Evolutionary conservation across 495 filamentous ascomycete genomes (phyloP).

Genomic region (Neurospora discreta): DNA sequence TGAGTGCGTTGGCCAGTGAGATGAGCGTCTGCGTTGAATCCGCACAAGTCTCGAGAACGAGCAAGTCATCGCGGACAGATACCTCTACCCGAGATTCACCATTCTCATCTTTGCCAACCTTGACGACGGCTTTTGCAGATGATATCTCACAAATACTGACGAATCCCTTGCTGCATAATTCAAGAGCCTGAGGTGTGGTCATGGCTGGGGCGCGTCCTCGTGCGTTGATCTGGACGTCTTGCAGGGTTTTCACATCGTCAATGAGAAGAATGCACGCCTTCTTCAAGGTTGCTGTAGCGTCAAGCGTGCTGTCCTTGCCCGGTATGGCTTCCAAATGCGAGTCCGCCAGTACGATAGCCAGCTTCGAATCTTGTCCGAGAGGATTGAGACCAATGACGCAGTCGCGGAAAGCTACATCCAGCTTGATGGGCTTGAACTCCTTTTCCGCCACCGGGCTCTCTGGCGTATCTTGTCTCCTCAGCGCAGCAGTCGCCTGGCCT

Average conservation of each 20-base stretch:
- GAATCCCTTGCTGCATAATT: slow-evolving; percentile 61
- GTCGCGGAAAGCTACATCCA: slow-evolving; percentile 67
- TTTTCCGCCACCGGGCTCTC: slow-evolving; percentile 2
- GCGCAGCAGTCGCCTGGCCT: slow-evolving; percentile 40
- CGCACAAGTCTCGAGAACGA: slow-evolving; percentile 89
- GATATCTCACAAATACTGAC: slow-evolving; percentile 79
- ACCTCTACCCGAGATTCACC: slow-evolving; percentile 61
- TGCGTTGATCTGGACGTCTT: slow-evolving; percentile 36
- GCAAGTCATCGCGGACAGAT: slow-evolving; percentile 69
- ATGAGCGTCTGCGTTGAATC: slow-evolving; percentile 94
- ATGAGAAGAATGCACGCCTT: slow-evolving; percentile 76
- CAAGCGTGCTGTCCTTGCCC: slow-evolving; percentile 47
- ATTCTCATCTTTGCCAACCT: slow-evolving; percentile 36
- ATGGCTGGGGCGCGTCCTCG: slow-evolving; percentile 30
- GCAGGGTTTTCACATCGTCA: slow-evolving; percentile 42
- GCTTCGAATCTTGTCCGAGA: slow-evolving; percentile 58
- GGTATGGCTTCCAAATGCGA: slow-evolving; percentile 53
- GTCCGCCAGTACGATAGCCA: slow-evolving; percentile 66
- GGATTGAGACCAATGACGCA: slow-evolving; percentile 83
- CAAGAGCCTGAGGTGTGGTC: slow-evolving; percentile 45
- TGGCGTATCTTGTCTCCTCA: slow-evolving; percentile 18
- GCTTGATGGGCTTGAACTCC: slow-evolving; percentile 38
- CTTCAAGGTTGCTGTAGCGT: slow-evolving; percentile 53
- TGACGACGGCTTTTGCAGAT: slow-evolving; percentile 55
- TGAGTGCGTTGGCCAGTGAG: slow-evolving; percentile 65